Evolutionary conservation across 1,139 yeast genomes (phyloP).

Genomic region (Blastobotrys proliferans): DNA sequence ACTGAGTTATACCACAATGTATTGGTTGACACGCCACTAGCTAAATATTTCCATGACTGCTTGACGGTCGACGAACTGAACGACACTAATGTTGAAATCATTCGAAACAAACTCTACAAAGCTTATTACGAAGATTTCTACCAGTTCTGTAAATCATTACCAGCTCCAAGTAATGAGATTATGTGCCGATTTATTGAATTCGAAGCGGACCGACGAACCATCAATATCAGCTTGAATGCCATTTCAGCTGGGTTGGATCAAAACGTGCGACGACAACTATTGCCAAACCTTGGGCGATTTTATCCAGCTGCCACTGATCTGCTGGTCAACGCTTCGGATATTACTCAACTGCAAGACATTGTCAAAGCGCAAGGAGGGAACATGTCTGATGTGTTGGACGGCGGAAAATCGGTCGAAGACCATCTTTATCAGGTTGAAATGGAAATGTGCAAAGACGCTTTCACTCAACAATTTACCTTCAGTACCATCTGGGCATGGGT

Average conservation of each 20-base stretch:
- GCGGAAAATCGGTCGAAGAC: slow-evolving; percentile 72
- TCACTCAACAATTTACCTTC: slow-evolving; percentile 93
- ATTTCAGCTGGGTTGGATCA: slow-evolving; percentile 71
- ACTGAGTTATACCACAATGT: slow-evolving; percentile 91
- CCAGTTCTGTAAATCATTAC: slow-evolving; percentile 59
- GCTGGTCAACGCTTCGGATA: slow-evolving; percentile 74
- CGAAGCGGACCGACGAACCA: slow-evolving; percentile 93
- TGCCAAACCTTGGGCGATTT: slow-evolving; percentile 78
- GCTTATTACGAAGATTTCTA: slow-evolving; percentile 89
- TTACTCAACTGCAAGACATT: slow-evolving; percentile 72
- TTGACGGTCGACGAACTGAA: slow-evolving; percentile 91
- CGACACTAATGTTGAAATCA: slow-evolving; percentile 91
- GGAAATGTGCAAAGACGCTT: slow-evolving; percentile 87
- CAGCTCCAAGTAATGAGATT: slow-evolving; percentile 74
- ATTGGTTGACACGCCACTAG: slow-evolving; percentile 94
- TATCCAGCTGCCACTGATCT: slow-evolving; percentile 71
- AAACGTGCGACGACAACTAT: slow-evolving; percentile 64
- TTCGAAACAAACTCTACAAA: slow-evolving; percentile 85
- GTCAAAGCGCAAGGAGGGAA: slow-evolving; percentile 68
- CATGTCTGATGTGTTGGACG: slow-evolving; percentile 59
- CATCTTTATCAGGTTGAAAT: slow-evolving; percentile 90
- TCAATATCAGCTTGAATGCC: slow-evolving; percentile 87
- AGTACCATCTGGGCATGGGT: slow-evolving; percentile 96
- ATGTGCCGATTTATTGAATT: slow-evolving; percentile 75
- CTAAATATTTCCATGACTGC: slow-evolving; percentile 91